Evolutionary conservation across 2,329 filamentous ascomycete genomes (phyloP).

Genomic region (Colletotrichum chrysophilum): DNA sequence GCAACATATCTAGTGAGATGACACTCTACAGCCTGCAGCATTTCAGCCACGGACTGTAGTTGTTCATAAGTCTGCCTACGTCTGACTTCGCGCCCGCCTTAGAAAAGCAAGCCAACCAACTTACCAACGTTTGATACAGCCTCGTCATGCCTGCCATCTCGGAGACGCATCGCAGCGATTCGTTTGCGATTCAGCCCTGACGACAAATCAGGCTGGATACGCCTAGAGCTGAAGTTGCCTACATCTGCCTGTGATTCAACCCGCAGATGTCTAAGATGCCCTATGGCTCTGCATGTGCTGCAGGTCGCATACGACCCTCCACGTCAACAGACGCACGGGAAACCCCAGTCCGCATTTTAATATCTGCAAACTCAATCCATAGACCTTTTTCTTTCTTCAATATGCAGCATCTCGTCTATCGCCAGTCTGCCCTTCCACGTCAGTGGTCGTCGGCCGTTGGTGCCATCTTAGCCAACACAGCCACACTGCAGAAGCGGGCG

Average conservation of each 20-base stretch:
- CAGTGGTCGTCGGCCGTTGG: background rate
- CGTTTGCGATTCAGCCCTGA: background rate
- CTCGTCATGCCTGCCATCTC: background rate
- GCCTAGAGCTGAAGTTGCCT: background rate
- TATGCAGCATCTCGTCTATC: background rate
- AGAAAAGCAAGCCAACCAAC: background rate
- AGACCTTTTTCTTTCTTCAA: background rate
- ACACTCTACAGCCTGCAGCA: background rate
- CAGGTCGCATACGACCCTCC: background rate
- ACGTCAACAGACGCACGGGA: background rate
- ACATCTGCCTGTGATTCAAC: background rate
- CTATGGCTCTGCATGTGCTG: background rate
- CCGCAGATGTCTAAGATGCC: background rate
- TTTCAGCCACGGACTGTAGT: background rate
- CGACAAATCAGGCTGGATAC: background rate
- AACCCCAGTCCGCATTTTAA: background rate
- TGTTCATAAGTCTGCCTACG: background rate
- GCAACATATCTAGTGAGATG: rapidly evolving
- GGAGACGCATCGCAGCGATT: background rate
- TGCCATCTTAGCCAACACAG: background rate
- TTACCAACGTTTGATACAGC: background rate
- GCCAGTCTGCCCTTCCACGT: background rate
- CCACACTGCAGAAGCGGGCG: background rate
- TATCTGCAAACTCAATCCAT: background rate
- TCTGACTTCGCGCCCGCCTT: background rate